Base-by-base conservation (phyloP, 2,329 filamentous ascomycete species). In the Fusarium nisikadoi region DNA sequence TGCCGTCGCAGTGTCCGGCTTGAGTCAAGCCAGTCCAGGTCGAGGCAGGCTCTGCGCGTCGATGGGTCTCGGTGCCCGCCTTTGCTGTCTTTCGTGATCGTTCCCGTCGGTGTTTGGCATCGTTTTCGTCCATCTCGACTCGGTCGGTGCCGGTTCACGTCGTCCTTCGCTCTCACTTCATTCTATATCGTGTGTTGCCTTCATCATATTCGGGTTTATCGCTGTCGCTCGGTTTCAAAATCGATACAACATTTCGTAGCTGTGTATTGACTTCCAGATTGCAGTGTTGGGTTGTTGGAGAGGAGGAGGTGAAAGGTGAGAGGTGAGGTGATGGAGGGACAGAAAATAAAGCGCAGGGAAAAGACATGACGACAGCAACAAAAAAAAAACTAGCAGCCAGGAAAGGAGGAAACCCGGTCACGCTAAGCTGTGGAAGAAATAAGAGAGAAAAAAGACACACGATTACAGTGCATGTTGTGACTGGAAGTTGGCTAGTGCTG, bases 281-380 rank as follows among this genome's bases (percentile, higher is more conserved):
- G 70, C 57, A 42, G 63, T 54, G 65, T 68, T 64, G 74, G 70
- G 56, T 75, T 75, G 69, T 62, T 72, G 65, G 66, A 67, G 68
- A 70, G 62, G 54, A 71, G 57, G 68, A 75, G 61, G 65, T 62
- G 67, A 56, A 42, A 56, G 53, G 43, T 57, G 39, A 57, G 45
- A 63, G 38, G 57, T 35, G 35, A 68, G 42, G 49, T 67, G 63
- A 67, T 62, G 58, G 59, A 73, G 68, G 66, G 65, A 77, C 65
- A 75, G 65, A 75, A 70, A 69, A 75, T 72, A 75, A 76, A 73
- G 63, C 63, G 67, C 46, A 59, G 60, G 64, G 52, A 54, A 58
- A 67, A 50, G 27, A 64, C 64, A 75, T 69, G 74, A 74, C 68
- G 63, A 63, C 67, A 65, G 23, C 17, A 49, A 36, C 25, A 43